These are phyloP conservation scores for Rhodamnia rubescens DNA, from an alignment of 345 rosid species.

Conservation along the genomic window DNA sequence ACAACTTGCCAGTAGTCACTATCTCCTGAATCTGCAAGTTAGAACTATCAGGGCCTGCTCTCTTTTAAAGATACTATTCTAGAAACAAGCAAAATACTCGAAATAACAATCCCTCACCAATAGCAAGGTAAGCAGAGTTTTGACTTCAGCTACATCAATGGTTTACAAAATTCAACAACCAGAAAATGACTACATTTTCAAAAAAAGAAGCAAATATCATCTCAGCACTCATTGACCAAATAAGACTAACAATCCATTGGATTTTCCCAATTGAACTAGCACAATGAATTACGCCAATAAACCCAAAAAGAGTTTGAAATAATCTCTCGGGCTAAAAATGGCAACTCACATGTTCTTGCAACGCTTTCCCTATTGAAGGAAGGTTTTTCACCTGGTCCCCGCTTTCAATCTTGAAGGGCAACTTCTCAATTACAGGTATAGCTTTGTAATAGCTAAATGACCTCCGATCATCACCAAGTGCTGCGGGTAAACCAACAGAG, in stretches of 20 bases:
- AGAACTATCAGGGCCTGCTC: slow-evolving; percentile 1
- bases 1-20: slow-evolving; percentile 67
- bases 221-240: not conserved
- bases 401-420: slow-evolving; percentile 76
- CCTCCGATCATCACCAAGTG: slow-evolving; percentile 89
- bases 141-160: not conserved
- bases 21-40: slow-evolving; percentile 86
- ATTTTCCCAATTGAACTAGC: not conserved
- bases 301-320: not conserved
- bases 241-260: not conserved
- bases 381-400: slow-evolving; percentile 69
- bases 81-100: not conserved
- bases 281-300: not conserved
- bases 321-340: not conserved
- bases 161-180: not conserved
- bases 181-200: not conserved
- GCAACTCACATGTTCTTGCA: slow-evolving; percentile 84
- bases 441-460: slow-evolving; percentile 96
- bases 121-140: not conserved
- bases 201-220: not conserved
- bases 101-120: not conserved
- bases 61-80: not conserved
- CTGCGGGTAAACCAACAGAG: slow-evolving; percentile 14
- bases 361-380: slow-evolving; percentile 91
- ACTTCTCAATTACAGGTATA: slow-evolving; percentile 73